Evolutionary conservation across 2,329 filamentous ascomycete species (phyloP), one percentile per base, ranked within the genome.

Genomic region (Mycosphaerella arachidis): DNA sequence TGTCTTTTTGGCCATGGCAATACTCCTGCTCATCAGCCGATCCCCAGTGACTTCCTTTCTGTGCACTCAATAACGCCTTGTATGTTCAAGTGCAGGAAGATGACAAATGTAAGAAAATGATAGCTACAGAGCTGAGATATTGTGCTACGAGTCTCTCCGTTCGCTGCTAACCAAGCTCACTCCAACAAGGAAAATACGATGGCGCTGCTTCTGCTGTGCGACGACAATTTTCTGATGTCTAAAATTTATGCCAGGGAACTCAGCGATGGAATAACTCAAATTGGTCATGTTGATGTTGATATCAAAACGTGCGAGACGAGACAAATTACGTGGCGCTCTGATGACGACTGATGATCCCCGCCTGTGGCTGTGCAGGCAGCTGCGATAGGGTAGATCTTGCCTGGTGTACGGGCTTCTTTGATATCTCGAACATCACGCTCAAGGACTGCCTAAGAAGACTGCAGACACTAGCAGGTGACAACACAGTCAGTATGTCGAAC

Each of bases 1-100:
- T 10, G 71, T 57, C 53, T 70, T 68, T 64, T 66, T 69, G 6
- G 46, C 20, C 46, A 30, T 29, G 46, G 20, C 6, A 6, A 50
- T 12, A 13, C 3, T 29, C 40, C 16, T 43, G 40, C 40, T 18
- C 13, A 43, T 43, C n/a, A 18, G n/a, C 16, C 7, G 6, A n/a
- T 16, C 13, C 6, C 13, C 7, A n/a, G 8, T 43, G 40, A 16
- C 3, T 43, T 16, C 7, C 5, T 16, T 24, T 6, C 40, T 43
- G 4, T 43, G 40, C 4, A 16, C 12, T 4, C 18, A 18, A n/a
- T 3, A 16, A n/a, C 7, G 7, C 18, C 13, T n/a, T n/a, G n/a
- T 6, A 3, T 5, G n/a, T n/a, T 4, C 8, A 9, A 6, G 18
- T n/a, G n/a, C 12, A 5, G 40, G 18, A 18, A n/a, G 40, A 43